Evolutionary conservation across 2,329 filamentous ascomycete species (phyloP), one percentile per base, ranked within the genome.

Genomic region (Colletotrichum sp.): DNA sequence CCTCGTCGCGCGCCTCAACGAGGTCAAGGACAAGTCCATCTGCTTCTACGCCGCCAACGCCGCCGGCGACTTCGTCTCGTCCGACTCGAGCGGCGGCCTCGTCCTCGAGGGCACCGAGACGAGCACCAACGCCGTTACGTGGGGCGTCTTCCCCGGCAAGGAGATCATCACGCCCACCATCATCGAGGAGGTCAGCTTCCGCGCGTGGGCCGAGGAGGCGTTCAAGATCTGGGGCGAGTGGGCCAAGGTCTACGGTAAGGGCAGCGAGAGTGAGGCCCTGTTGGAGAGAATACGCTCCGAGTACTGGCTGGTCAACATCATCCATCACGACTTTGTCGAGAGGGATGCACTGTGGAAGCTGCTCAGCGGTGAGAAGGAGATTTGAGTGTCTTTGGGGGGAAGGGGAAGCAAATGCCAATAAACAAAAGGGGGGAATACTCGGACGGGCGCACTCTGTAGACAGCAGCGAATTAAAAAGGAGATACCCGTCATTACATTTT

Each of bases 131-230:
- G 96, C 96, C 0, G 97, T 99, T 3, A 99, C 97, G 0, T 99
- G 96, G 96, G 96, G 96, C 68, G 95, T 96, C 1, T 99, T 99
- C 86, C 94, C 95, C 0, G 95, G 95, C 57, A 98, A 98, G 86
- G 96, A 99, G 85, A 99, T 99, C 82, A 92, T 98, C 74, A 98
- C 96, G 26, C 96, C 96, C 5, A 99, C 96, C 3, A 99, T 99
- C 82, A 98, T 99, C 81, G 96, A 99, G 84, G 95, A 96, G 80
- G 95, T 98, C 68, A 97, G 95, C 83, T 99, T 99, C 89, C 90
- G 93, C 77, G 95, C 96, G 9, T 99, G 97, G 97, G 91, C 93
- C 73, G 97, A 99, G 82, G 97, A 99, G 88, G 96, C 97, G 1
- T 99, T 97, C 87, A 94, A 94, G 36, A 98, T 99, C 81, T 99